Percentiles rank a stretch among this genome's conserved stretches.
These are phyloP conservation scores for Sporothrix pseudoabietina DNA, from an alignment of 2,329 filamentous ascomycete genomes.

Conservation along the genomic window DNA sequence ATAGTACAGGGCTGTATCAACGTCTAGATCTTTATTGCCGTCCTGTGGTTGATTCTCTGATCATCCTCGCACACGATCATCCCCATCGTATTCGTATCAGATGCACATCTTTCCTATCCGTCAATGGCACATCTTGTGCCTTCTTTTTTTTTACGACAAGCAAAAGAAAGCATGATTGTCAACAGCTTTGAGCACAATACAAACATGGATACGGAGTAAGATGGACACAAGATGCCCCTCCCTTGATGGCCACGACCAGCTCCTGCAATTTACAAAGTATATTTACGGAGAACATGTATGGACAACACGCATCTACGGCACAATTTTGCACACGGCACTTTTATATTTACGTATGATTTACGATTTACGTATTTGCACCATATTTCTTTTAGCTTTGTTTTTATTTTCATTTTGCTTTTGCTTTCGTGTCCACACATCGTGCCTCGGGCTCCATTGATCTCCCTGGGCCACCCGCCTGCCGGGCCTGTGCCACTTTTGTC, in stretches of 20 bases:
- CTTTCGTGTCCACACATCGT: background rate
- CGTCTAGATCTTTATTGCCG: background rate
- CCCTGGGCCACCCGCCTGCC: background rate
- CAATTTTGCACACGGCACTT: background rate
- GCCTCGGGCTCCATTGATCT: conserved; percentile 4
- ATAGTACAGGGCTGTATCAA: background rate
- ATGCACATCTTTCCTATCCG: background rate
- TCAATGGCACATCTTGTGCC: no score
- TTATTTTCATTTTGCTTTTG: background rate
- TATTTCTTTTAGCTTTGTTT: background rate
- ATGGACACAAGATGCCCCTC: background rate
- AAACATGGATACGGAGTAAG: background rate
- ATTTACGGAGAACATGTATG: no score
- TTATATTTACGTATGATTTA: background rate
- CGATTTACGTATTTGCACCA: background rate
- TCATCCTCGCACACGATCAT: background rate
- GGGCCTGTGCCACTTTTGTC: conserved; percentile 15
- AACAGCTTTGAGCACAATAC: background rate
- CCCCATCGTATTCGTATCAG: background rate
- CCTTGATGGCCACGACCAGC: background rate
- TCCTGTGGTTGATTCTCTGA: background rate
- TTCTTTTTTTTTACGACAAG: background rate
- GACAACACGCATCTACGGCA: no score
- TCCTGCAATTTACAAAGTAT: background rate
- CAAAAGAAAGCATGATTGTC: background rate